Percentiles rank a stretch among this genome's conserved stretches.
Conservation (phyloP, 1,284 basidiomycete species). For the Puccinia horiana region DNA sequence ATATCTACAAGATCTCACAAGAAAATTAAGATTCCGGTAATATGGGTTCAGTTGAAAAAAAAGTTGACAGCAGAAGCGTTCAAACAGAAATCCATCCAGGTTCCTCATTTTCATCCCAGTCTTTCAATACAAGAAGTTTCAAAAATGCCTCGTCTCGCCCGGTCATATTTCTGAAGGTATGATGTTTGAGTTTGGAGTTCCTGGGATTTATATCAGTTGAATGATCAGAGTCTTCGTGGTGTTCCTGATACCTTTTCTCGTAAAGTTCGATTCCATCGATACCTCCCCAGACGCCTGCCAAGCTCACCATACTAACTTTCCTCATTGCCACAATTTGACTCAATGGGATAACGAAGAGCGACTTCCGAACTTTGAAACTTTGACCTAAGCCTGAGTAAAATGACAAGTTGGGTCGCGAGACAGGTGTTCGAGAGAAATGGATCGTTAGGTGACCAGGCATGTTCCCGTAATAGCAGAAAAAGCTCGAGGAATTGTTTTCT, state of each 20-base stretch:
- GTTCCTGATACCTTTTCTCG: not conserved
- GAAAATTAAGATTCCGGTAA: no score
- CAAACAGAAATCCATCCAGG: constrained; percentile 44
- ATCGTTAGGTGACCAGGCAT: constrained; percentile 42
- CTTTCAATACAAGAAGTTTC: constrained; percentile 27
- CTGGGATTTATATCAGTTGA: not conserved
- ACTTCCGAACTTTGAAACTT: not conserved
- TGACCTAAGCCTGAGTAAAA: constrained; percentile 19
- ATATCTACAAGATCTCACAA: no score
- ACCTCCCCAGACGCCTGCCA: constrained; percentile 41
- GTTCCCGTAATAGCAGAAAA: constrained; percentile 35
- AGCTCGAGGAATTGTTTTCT: constrained; percentile 15
- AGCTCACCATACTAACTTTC: constrained; percentile 26
- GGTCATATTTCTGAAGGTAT: constrained; percentile 28
- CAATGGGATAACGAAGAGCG: not conserved
- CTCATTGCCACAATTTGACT: constrained; percentile 35
- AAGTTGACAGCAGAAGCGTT: not conserved
- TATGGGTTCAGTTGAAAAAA: no score
- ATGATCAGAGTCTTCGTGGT: not conserved
- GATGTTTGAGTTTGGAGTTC: constrained; percentile 8
- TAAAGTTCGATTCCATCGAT: constrained; percentile 46
- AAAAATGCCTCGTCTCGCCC: constrained; percentile 41
- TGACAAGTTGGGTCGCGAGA: not conserved
- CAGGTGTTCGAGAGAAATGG: not conserved
- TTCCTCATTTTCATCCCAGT: constrained; percentile 38